These are phyloP conservation scores for Saccharum officinarum DNA, from an alignment of 176 grass and related monocot genomes.

Conservation along the genomic window DNA sequence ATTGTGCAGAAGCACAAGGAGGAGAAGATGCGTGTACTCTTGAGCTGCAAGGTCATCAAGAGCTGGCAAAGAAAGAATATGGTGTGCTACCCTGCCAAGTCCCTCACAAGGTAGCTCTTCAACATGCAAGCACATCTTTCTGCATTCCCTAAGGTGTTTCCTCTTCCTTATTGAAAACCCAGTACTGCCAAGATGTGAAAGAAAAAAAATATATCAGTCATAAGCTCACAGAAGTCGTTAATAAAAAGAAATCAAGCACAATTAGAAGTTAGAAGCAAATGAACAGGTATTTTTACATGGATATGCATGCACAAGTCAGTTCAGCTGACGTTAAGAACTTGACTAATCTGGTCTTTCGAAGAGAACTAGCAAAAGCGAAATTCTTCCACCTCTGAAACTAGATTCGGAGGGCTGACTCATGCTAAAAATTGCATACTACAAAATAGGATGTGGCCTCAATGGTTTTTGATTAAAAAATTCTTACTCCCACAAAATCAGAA, in stretches of 20 bases:
- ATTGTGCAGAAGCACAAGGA: slow-evolving; percentile 67
- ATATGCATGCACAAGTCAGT: not conserved
- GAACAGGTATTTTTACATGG: not conserved
- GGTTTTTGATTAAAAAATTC: too few relatives aligned
- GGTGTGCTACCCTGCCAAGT: slow-evolving; percentile 36
- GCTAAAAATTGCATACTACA: too few relatives aligned
- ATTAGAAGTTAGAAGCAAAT: not conserved
- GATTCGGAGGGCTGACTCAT: too few relatives aligned
- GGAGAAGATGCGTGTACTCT: slow-evolving; percentile 27
- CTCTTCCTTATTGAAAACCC: slow-evolving; percentile 30
- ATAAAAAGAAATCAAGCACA: not conserved
- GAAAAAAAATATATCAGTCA: not conserved
- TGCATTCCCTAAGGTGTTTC: slow-evolving; percentile 91
- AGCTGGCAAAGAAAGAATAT: slow-evolving; percentile 21
- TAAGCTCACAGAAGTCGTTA: not conserved
- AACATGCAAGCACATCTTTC: slow-evolving; percentile 99
- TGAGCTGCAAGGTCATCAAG: slow-evolving; percentile 78
- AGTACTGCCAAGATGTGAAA: not conserved
- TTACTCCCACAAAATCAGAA: too few relatives aligned
- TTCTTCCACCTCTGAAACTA: too few relatives aligned
- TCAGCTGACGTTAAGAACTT: too few relatives aligned
- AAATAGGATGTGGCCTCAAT: too few relatives aligned
- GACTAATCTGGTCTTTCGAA: too few relatives aligned
- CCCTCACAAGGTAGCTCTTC: slow-evolving; percentile 71
- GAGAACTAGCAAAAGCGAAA: too few relatives aligned